These are phyloP conservation scores for Diospyros lotus DNA, from an alignment of 148 eudicot species.

Conservation along the genomic window DNA sequence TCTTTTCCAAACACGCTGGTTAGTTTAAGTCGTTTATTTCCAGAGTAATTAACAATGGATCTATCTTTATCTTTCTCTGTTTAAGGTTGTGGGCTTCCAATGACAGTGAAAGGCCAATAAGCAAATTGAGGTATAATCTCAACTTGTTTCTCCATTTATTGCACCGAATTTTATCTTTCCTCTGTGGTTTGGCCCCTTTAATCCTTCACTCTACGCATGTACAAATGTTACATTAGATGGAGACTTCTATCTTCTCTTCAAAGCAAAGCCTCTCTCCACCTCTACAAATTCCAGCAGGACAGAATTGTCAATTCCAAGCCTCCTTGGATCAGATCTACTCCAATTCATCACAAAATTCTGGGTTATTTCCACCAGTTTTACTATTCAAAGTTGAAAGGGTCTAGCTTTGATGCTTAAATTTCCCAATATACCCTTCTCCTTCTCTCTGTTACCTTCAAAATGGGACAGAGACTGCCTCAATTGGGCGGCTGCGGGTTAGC, in stretches of 20 bases:
- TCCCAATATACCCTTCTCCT: conserved; percentile 19
- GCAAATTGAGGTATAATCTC: conserved; percentile 29
- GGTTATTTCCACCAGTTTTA: neutral
- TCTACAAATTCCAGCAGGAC: neutral
- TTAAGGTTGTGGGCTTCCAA: conserved; percentile 25
- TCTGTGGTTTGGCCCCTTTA: conserved; percentile 29
- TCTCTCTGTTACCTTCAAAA: neutral
- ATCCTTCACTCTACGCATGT: conserved; percentile 21
- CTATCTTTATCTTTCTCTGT: conserved; percentile 18
- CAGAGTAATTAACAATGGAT: neutral
- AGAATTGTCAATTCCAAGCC: conserved; percentile 6
- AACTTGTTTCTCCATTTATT: conserved; percentile 7
- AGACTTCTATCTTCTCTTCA: conserved; percentile 62
- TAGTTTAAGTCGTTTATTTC: neutral
- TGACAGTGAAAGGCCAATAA: conserved; percentile 17
- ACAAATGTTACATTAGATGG: conserved; percentile 33
- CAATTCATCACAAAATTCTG: conserved; percentile 16
- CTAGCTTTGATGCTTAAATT: conserved; percentile 11
- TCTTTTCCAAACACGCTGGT: conserved; percentile 12
- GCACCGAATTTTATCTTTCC: conserved; percentile 14
- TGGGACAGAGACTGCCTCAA: too few species aligned
- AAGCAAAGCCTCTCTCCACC: conserved; percentile 52
- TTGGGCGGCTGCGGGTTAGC: too few species aligned
- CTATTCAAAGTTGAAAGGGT: conserved; percentile 12
- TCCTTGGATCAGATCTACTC: conserved; percentile 37